Percentiles rank a stretch among this genome's conserved stretches.
Conservation (phyloP, 345 rosid species). For the Lepidium sativum region DNA sequence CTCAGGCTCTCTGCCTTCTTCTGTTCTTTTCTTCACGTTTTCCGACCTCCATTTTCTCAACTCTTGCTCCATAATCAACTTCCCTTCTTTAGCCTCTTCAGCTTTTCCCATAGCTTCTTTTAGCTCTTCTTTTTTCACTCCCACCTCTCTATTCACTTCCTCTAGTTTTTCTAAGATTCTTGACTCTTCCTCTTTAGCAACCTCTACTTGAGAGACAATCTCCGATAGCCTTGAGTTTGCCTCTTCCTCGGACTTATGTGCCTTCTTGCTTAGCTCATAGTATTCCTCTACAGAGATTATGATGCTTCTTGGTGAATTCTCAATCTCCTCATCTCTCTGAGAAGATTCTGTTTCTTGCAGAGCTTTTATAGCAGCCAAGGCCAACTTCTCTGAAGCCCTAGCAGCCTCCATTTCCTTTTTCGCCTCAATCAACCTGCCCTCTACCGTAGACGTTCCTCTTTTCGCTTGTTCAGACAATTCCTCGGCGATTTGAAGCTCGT, state of each 20-base stretch:
- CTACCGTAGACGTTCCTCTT: slow-evolving; percentile 57
- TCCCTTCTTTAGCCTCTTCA: slow-evolving; percentile 77
- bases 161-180: slow-evolving; percentile 51
- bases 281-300: slow-evolving; percentile 79
- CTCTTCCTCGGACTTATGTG: slow-evolving; percentile 74
- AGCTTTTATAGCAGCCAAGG: slow-evolving; percentile 78
- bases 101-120: slow-evolving; percentile 66
- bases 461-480: slow-evolving; percentile 78
- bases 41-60: slow-evolving; percentile 87
- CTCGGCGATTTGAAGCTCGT: slow-evolving; percentile 61
- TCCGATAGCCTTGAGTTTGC: slow-evolving; percentile 64
- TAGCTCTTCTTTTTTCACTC: slow-evolving; percentile 47
- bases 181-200: slow-evolving; percentile 68
- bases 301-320: slow-evolving; percentile 35
- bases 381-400: slow-evolving; percentile 77
- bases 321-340: slow-evolving; percentile 26
- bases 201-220: slow-evolving; percentile 62
- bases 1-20: slow-evolving; percentile 24
- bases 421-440: slow-evolving; percentile 56
- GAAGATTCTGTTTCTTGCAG: slow-evolving; percentile 72
- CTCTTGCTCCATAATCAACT: slow-evolving; percentile 81
- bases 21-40: slow-evolving; percentile 61
- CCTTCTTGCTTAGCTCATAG: slow-evolving; percentile 68
- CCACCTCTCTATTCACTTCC: slow-evolving; percentile 58
- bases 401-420: slow-evolving; percentile 84